Conservation (phyloP, 768 basidiomycete genomes). For the Termitomyces sp. region DNA sequence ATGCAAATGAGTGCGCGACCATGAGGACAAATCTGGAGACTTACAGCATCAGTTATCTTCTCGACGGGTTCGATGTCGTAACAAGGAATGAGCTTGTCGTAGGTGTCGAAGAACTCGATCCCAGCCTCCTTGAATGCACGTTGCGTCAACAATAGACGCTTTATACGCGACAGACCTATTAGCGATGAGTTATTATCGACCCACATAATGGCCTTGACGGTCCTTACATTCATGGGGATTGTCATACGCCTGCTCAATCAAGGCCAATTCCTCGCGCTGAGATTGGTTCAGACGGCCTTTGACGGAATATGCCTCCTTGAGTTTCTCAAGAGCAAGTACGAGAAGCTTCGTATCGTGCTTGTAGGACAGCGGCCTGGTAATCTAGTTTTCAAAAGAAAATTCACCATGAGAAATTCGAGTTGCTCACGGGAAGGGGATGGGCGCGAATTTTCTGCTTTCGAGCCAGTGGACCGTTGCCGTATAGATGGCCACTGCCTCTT, state of each 20-base stretch:
- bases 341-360: slow-evolving; percentile 99
- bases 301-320: slow-evolving; percentile 98
- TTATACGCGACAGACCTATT: slow-evolving; percentile 88
- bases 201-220: neutral
- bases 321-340: slow-evolving; percentile 93
- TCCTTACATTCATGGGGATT: slow-evolving; percentile 93
- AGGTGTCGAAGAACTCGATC: slow-evolving; percentile 95
- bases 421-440: slow-evolving; percentile 95
- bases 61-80: slow-evolving; percentile 99
- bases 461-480: slow-evolving; percentile 99
- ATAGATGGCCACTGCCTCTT: slow-evolving; percentile 98
- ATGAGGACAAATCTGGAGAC: slow-evolving; percentile 19
- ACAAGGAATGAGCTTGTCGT: slow-evolving; percentile 97
- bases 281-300: slow-evolving; percentile 97
- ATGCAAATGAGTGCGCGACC: slow-evolving; percentile 10
- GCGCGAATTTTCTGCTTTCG: slow-evolving; percentile 95
- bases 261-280: slow-evolving; percentile 94
- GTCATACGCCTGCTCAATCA: slow-evolving; percentile 99
- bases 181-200: neutral
- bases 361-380: slow-evolving; percentile 80
- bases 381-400: neutral
- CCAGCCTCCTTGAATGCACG: slow-evolving; percentile 98
- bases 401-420: neutral
- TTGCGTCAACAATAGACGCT: slow-evolving; percentile 92
- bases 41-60: slow-evolving; percentile 96